Base-by-base conservation (phyloP, 768 basidiomycete genomes). In the Boletus rex-veris region DNA sequence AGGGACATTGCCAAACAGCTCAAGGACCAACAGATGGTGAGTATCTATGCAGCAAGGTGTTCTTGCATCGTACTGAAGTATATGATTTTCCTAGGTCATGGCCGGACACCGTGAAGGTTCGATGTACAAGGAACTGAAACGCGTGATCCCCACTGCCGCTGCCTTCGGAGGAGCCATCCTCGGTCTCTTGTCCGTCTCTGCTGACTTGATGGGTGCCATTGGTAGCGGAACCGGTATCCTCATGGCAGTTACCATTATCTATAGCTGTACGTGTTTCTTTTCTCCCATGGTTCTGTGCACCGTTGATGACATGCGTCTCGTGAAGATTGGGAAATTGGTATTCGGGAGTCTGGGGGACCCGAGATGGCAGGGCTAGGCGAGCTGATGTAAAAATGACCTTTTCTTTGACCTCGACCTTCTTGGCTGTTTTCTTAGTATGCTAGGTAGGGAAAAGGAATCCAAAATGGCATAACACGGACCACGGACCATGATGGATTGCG, bases 71-170 rank as follows among this genome's bases (percentile, higher is more conserved):
- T 52, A 50, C 48, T 58, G 14, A 60, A 12, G 11, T 28, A 3
- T 24, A 50, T 52, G 10, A 14, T 18, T 35, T 24, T 44, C 21
- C 5, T 47, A 86, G 85, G 84, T 88, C 41, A 87, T 88, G 86
- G 84, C 86, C 4, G 84, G 92, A 54, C 95, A 98, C 71, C 88
- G 94, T 62, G 97, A 99, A 70, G 93, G 90, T 15, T 92, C 89
- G 31, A 96, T 98, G 91, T 99, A 98, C 80, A 99, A 98, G 77
- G 97, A 98, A 69, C 83, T 99, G 56, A 99, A 98, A 79, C 83
- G 93, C 41, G 89, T 98, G 57, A 97, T 99, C 59, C 97, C 97
- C 2, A 98, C 95, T 19, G 96, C 97, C 12, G 97, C 96, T 21
- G 92, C 95, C 1, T 92, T 98, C 58, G 96, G 97, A 41, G 96